These are phyloP conservation scores for Lyophyllum decastes DNA, from an alignment of 768 basidiomycete species.

Conservation along the genomic window DNA sequence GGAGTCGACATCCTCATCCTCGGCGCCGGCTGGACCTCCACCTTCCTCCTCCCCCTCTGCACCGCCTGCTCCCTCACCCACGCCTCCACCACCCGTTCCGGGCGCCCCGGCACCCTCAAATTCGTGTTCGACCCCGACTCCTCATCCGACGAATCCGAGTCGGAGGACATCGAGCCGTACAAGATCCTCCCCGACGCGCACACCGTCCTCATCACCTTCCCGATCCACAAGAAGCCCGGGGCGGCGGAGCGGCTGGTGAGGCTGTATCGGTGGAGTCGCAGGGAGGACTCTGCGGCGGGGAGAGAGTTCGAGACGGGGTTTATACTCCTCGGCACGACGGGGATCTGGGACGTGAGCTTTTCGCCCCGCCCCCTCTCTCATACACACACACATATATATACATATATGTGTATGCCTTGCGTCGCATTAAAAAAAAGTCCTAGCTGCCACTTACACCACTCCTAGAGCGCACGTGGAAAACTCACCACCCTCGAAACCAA, in stretches of 20 bases:
- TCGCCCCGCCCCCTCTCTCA: no score
- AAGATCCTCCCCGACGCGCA: slow-evolving; percentile 49
- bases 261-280: slow-evolving; percentile 42
- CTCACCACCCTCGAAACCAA: no score
- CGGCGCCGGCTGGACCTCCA: slow-evolving; percentile 68
- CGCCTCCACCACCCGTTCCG: slow-evolving; percentile 58
- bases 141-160: no score
- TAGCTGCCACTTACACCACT: no score
- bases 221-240: slow-evolving; percentile 47
- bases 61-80: slow-evolving; percentile 36
- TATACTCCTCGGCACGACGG: slow-evolving; percentile 61
- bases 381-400: no score
- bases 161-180: slow-evolving; percentile 45
- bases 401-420: no score
- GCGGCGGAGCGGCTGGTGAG: slow-evolving; percentile 48
- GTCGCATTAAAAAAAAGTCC: no score
- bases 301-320: slow-evolving; percentile 34
- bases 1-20: slow-evolving; percentile 58
- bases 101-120: slow-evolving; percentile 46
- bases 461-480: slow-evolving; percentile 18
- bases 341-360: slow-evolving; percentile 63
- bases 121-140: slow-evolving; percentile 58
- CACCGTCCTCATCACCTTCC: slow-evolving; percentile 60
- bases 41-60: slow-evolving; percentile 60
- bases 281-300: slow-evolving; percentile 6